Conservation (phyloP, 106 monocot genomes). For the Alisma plantagoaquatica region DNA sequence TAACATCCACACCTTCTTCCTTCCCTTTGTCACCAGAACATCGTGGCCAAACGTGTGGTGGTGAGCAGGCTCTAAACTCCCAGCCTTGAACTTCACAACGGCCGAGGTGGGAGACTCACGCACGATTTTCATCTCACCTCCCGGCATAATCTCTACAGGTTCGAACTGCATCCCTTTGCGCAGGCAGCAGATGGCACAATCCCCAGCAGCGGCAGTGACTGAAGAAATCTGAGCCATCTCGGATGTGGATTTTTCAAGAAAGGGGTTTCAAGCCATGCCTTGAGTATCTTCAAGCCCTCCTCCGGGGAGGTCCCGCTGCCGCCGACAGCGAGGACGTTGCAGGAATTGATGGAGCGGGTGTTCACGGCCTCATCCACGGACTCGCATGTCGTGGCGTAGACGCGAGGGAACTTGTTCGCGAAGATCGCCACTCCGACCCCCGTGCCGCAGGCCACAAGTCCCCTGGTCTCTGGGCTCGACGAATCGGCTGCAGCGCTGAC, state of each 20-base stretch:
- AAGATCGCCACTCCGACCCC: constrained; percentile 85
- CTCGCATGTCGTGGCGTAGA: constrained; percentile 70
- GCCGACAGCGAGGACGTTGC: constrained; percentile 70
- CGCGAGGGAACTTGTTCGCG: constrained; percentile 85
- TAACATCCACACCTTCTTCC: no score
- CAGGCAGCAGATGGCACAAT: constrained; percentile 65
- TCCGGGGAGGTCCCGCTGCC: constrained; percentile 34
- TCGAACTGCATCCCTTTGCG: constrained; percentile 62
- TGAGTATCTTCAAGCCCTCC: constrained; percentile 34
- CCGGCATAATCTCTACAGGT: constrained; percentile 73
- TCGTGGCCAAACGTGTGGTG: constrained; percentile 88
- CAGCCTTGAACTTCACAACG: constrained; percentile 59
- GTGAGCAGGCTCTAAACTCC: constrained; percentile 85
- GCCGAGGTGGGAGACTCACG: constrained; percentile 79
- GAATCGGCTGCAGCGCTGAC: constrained; percentile 20
- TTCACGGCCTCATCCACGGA: constrained; percentile 68
- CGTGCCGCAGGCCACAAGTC: constrained; percentile 79
- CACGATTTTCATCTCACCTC: constrained; percentile 82
- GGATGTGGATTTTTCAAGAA: constrained; percentile 46
- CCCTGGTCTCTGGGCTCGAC: constrained; percentile 30
- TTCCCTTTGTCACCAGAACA: no score
- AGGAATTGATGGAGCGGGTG: constrained; percentile 74
- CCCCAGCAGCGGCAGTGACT: neutral
- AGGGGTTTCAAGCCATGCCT: constrained; percentile 65
- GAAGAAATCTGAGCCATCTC: constrained; percentile 60